Conservation (phyloP, 805 yeast genomes). For the Candida easanensis region DNA sequence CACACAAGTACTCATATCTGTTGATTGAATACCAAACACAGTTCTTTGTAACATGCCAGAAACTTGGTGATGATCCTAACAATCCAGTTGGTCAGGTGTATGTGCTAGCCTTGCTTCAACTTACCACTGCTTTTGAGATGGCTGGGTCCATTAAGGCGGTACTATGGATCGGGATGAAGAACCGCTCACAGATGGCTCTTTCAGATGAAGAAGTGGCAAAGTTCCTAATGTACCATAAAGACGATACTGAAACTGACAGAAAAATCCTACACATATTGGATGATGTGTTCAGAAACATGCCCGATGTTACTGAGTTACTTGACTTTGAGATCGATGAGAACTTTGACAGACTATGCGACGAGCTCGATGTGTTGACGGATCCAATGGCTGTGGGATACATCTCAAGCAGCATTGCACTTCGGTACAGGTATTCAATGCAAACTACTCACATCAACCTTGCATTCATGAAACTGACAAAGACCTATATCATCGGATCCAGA, state of each 20-base stretch:
- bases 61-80: not conserved
- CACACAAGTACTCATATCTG: constrained; percentile 2
- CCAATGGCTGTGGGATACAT: not conserved
- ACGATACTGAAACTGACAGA: not conserved
- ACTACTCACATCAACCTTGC: not conserved
- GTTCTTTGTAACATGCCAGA: not conserved
- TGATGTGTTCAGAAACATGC: not conserved
- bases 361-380: not conserved
- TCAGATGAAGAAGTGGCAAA: not conserved
- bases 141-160: not conserved
- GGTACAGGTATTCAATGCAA: not conserved
- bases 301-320: not conserved
- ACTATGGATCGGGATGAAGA: constrained; percentile 2
- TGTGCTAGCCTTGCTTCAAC: not conserved
- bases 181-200: not conserved
- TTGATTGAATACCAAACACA: not conserved
- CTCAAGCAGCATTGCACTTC: not conserved
- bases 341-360: not conserved
- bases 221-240: constrained; percentile 1
- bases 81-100: not conserved
- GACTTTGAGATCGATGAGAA: constrained; percentile 6
- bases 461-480: constrained; percentile 1
- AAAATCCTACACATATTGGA: not conserved
- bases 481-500: not conserved
- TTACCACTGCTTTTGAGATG: not conserved